Percentiles rank a stretch among this genome's conserved stretches.
phyloP scores from a whole-genome alignment of 257 asterid species.

The Mentha longifolia region DNA sequence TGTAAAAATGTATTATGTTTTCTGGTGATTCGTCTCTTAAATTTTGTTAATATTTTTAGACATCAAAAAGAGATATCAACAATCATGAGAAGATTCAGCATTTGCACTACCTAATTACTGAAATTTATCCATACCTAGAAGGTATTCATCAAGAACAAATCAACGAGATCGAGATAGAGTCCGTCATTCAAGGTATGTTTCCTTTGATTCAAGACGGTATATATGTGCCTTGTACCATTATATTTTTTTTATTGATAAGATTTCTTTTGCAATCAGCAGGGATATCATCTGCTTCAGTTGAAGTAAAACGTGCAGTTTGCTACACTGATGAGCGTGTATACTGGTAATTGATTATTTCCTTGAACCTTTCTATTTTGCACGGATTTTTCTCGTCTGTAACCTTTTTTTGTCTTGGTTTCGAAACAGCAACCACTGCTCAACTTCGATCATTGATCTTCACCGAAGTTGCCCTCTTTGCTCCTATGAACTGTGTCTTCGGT shows the following conservation, averaged over 20 bases:
- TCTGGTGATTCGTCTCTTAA: constrained; percentile 26
- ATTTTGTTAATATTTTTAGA: constrained; percentile 45
- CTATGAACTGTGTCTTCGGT: constrained; percentile 81
- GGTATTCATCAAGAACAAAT: constrained; percentile 67
- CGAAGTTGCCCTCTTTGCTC: constrained; percentile 85
- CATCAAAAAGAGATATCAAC: constrained; percentile 58
- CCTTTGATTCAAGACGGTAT: neutral
- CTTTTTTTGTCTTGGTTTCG: constrained; percentile 28
- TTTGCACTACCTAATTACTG: constrained; percentile 61
- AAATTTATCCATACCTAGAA: constrained; percentile 68
- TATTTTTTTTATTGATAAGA: constrained; percentile 13
- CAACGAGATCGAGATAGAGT: constrained; percentile 64
- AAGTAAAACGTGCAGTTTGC: constrained; percentile 56
- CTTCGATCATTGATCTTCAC: constrained; percentile 96
- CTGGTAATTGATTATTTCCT: constrained; percentile 54
- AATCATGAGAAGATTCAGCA: constrained; percentile 59
- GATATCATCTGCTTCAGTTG: constrained; percentile 50
- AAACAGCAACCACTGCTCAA: constrained; percentile 84
- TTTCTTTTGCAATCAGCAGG: constrained; percentile 46
- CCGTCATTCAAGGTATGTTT: constrained; percentile 57
- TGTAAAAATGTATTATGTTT: constrained; percentile 12
- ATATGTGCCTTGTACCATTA: neutral
- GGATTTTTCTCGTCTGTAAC: neutral
- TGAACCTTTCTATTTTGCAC: constrained; percentile 8
- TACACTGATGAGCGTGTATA: constrained; percentile 77